Evolutionary conservation across 169 alveolate genomes (phyloP).

Genomic region (Eimeria brunetti): DNA sequence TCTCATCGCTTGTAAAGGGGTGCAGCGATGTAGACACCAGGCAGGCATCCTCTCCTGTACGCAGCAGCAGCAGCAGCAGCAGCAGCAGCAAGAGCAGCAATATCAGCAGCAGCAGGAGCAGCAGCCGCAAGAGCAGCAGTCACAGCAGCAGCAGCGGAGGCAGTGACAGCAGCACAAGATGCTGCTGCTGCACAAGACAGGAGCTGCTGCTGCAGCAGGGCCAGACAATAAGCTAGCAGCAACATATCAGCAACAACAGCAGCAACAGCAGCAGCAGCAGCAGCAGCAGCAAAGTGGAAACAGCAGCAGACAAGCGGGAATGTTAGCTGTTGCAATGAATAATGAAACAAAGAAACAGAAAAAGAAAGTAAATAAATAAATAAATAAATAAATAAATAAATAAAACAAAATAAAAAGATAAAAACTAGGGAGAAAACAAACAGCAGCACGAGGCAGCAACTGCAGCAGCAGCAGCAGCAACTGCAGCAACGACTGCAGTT

Average conservation of each 20-base stretch:
- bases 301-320: not conserved
- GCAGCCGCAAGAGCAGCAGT: not conserved
- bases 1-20: not conserved
- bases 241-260: slow-evolving; percentile 1
- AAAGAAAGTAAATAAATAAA: too few species aligned
- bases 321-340: not conserved
- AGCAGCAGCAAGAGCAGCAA: slow-evolving; percentile 15
- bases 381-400: too few species aligned
- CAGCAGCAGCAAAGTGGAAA: not conserved
- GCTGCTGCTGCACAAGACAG: not conserved
- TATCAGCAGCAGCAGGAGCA: not conserved
- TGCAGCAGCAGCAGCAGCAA: not conserved
- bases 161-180: not conserved
- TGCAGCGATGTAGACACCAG: not conserved
- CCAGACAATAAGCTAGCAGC: not conserved
- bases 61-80: slow-evolving; percentile 49
- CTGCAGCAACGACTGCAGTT: not conserved
- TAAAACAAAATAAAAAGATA: not conserved
- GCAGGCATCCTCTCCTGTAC: not conserved
- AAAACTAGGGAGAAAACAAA: not conserved
- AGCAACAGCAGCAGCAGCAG: not conserved
- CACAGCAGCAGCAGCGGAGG: not conserved
- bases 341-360: not conserved
- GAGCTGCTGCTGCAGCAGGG: not conserved
- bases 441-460: not conserved